Evolutionary conservation across 805 yeast genomes (phyloP).

Genomic region (Ogataea saltuana): DNA sequence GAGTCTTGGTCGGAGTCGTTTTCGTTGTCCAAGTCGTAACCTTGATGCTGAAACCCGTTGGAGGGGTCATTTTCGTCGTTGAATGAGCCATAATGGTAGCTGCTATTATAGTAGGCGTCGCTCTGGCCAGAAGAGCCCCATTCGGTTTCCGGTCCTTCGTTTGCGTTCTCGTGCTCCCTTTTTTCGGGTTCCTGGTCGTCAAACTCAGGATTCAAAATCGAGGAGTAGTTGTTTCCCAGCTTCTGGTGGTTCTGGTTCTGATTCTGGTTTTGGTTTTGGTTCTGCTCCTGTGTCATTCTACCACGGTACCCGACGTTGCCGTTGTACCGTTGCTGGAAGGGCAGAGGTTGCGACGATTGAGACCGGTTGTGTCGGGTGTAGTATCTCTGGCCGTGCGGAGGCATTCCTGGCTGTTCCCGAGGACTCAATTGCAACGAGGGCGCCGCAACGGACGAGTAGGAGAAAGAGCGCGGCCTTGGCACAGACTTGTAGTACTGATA

Average conservation of each 20-base stretch:
- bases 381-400: no score
- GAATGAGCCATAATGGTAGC: background rate
- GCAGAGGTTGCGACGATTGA: constrained; percentile 3
- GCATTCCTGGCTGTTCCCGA: constrained; percentile 8
- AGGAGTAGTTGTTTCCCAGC: constrained; percentile 30
- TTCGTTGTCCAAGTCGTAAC: constrained; percentile 1
- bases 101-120: background rate
- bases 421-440: constrained; percentile 10
- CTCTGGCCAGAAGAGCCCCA: background rate
- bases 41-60: background rate
- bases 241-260: constrained; percentile 13
- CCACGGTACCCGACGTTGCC: background rate
- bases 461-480: constrained; percentile 9
- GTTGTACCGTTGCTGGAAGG: constrained; percentile 1
- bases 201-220: constrained; percentile 27
- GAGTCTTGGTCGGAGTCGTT: constrained; percentile 8
- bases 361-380: constrained; percentile 8
- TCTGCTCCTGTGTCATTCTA: background rate
- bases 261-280: background rate
- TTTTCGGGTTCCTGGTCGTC: constrained; percentile 14
- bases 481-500: constrained; percentile 11
- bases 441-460: constrained; percentile 8
- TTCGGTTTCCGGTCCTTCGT: no score
- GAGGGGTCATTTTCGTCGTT: constrained; percentile 7
- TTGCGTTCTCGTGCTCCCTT: no score